Evolutionary conservation across 1,139 yeast species (phyloP), one percentile per base, ranked within the genome.

Genomic region (Nakaseomyces glabratus): DNA sequence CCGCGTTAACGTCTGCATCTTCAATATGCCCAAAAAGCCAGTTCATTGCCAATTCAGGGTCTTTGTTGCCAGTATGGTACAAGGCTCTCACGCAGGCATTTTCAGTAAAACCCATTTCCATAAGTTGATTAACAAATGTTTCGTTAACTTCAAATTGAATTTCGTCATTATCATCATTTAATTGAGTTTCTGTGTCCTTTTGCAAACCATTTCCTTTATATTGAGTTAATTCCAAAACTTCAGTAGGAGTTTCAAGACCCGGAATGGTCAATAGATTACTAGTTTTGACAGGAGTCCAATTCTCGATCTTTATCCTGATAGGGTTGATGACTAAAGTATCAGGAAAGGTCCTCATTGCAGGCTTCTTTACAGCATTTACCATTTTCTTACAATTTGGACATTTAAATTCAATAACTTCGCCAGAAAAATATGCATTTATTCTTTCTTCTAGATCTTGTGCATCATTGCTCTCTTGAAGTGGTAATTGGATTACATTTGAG

Each of bases 1-100:
- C 82, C 7, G 61, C 73, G 55, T 88, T 93, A 34, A 85, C 71
- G 47, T 75, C 84, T 1, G 77, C 57, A 51, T 86, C 95, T 19
- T 86, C 96, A 78, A 84, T 74, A 51, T 88, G 95, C 18, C 70
- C 79, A 52, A 88, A 78, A 7, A 93, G 55, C 95, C 97, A 86
- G 49, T 84, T 82, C 82, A 84, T 78, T 0, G 97, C 95, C 4
- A 67, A 69, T 47, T 90, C 97, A 0, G 82, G 66, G 24, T 57
- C 49, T 34, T 64, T 64, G 48, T 84, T 86, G 0, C 86, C 93
- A 0, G 94, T 84, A 24, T 71, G 60, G 48, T 68, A 77, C 20
- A 90, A 63, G 0, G 90, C 95, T 49, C 76, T 74, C 21, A 66
- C 63, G 28, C 79, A 68, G 33, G 93, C 68, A 13, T 69, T 68